Evolutionary conservation across 257 asterid species (phyloP).

Genomic region (Petunia secreta): DNA sequence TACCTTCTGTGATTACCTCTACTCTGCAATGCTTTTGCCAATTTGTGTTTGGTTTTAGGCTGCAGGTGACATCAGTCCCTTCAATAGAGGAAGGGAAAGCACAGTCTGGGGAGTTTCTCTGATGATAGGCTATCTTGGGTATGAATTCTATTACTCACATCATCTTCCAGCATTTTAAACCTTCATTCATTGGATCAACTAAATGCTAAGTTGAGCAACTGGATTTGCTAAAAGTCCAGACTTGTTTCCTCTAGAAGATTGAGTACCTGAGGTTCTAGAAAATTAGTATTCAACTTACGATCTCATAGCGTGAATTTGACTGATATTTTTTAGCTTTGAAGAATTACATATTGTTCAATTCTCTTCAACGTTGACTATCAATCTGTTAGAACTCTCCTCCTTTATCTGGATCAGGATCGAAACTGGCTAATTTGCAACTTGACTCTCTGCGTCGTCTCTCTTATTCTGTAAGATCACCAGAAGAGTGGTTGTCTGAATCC

Average conservation of each 20-base stretch:
- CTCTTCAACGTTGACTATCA: neutral
- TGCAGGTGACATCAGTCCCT: slow-evolving; percentile 80
- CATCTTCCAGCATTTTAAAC: slow-evolving; percentile 22
- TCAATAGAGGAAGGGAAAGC: slow-evolving; percentile 85
- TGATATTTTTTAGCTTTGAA: neutral
- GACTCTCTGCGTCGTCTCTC: neutral
- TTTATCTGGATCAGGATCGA: too few species aligned
- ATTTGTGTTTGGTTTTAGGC: slow-evolving; percentile 56
- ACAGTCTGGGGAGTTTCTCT: slow-evolving; percentile 98
- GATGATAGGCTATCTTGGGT: slow-evolving; percentile 99
- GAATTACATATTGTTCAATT: neutral
- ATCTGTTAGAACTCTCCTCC: too few species aligned
- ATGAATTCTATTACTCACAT: slow-evolving; percentile 37
- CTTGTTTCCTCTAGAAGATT: slow-evolving; percentile 13
- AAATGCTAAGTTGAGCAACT: slow-evolving; percentile 13
- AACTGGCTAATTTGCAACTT: neutral
- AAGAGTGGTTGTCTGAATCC: slow-evolving; percentile 10
- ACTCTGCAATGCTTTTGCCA: slow-evolving; percentile 17
- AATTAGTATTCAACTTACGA: neutral
- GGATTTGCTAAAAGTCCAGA: slow-evolving; percentile 2
- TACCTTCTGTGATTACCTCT: neutral
- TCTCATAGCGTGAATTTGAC: slow-evolving; percentile 6
- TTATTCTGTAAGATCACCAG: slow-evolving; percentile 1
- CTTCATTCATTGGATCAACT: slow-evolving; percentile 17
- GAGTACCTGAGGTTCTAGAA: neutral